These are phyloP conservation scores for Nannochloropsis oceanica DNA, from an alignment of 108 stramenopile species.

Conservation along the genomic window DNA sequence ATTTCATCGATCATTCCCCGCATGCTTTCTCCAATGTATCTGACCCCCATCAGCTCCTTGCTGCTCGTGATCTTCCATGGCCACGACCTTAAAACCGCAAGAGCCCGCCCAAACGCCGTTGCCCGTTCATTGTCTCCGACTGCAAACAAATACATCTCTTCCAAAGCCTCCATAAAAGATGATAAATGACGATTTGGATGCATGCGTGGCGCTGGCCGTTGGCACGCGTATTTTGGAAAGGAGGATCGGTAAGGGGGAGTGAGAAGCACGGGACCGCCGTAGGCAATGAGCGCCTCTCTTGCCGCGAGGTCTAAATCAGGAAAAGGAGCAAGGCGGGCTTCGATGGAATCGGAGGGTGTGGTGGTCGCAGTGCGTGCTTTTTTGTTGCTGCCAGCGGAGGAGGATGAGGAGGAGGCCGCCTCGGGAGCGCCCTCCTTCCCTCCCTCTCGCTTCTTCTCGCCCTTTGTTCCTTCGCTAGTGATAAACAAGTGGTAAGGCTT, in stretches of 20 bases:
- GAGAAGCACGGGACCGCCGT: background rate
- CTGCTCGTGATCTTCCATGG: background rate
- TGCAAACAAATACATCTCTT: background rate
- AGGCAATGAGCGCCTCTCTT: background rate
- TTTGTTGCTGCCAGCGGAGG: too few relatives aligned
- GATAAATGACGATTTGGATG: background rate
- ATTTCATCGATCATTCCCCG: background rate
- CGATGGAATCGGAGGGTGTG: background rate
- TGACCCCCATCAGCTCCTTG: background rate
- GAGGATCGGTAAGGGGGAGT: background rate
- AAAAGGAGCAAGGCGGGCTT: background rate
- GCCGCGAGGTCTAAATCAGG: background rate
- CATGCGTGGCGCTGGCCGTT: background rate
- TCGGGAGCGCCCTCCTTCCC: background rate
- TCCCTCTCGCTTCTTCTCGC: background rate
- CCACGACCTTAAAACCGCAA: background rate
- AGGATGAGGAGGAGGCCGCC: background rate
- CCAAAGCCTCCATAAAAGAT: background rate
- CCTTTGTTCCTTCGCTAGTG: background rate
- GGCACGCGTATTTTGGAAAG: background rate
- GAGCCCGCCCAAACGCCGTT: background rate
- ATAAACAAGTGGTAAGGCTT: background rate
- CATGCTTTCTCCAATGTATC: background rate
- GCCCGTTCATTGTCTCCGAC: background rate
- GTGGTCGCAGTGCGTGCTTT: background rate